A percentile compares a stretch with the other conserved stretches of the same genome.
phyloP scores from a whole-genome alignment of 2,329 filamentous ascomycete genomes.

The Lasiodiplodia sp. region DNA sequence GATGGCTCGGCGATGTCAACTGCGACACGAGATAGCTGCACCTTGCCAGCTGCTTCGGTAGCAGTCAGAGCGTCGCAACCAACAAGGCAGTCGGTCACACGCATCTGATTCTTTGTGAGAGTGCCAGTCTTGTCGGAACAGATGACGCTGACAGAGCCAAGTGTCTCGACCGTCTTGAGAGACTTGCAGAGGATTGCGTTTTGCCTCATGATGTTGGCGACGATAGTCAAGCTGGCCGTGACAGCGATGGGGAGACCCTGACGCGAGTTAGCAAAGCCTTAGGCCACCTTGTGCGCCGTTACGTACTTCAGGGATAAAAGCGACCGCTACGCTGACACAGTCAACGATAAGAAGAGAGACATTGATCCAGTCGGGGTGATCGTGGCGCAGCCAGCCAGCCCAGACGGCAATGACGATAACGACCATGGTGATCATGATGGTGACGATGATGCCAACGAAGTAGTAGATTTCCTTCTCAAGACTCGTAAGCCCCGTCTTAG shows the following conservation, averaged over 20 bases:
- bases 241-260: conserved; percentile 44
- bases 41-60: conserved; percentile 30
- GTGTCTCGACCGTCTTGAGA: conserved; percentile 78
- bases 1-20: conserved; percentile 42
- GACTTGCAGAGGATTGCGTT: conserved; percentile 82
- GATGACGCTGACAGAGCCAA: conserved; percentile 75
- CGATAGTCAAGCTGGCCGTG: conserved; percentile 73
- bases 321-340: conserved; percentile 73
- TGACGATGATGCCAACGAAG: conserved; percentile 75
- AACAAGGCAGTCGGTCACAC: conserved; percentile 72
- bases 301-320: conserved; percentile 72
- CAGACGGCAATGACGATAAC: conserved; percentile 71
- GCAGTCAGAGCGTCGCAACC: conserved; percentile 49
- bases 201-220: conserved; percentile 77
- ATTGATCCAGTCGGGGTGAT: conserved; percentile 74
- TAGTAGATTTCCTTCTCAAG: conserved; percentile 76
- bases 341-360: conserved; percentile 75
- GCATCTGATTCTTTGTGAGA: conserved; percentile 74
- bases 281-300: not conserved
- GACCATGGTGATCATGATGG: conserved; percentile 72
- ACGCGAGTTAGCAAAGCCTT: not conserved
- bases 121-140: conserved; percentile 82
- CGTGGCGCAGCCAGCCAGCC: conserved; percentile 72
- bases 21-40: conserved; percentile 29
- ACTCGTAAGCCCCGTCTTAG: conserved; percentile 71